Conservation (phyloP, 768 basidiomycete genomes). For the Tulasnella sp. region DNA sequence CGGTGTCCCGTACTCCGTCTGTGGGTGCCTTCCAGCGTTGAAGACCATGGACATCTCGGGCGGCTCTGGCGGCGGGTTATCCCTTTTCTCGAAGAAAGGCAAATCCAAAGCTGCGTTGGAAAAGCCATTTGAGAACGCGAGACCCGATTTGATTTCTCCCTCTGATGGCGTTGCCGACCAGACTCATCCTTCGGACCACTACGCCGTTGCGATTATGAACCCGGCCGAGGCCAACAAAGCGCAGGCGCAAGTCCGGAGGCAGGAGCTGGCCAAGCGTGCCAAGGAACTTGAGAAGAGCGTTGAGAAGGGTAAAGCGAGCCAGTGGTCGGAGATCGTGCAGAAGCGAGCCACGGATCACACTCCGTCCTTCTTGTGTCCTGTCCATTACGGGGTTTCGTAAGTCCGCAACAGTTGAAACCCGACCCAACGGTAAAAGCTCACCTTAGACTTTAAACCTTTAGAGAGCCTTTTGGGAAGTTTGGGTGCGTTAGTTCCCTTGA, state of each 20-base stretch:
- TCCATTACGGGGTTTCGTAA: too few relatives aligned
- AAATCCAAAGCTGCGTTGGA: background rate
- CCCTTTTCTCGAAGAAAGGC: conserved; percentile 9
- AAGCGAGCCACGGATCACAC: background rate
- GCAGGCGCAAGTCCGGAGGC: background rate
- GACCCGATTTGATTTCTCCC: conserved; percentile 27
- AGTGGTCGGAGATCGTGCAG: background rate
- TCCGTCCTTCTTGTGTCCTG: too few relatives aligned
- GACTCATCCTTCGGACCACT: conserved; percentile 30
- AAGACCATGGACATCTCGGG: background rate
- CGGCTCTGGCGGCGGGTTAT: background rate
- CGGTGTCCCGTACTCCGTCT: conserved; percentile 51
- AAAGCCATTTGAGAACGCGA: conserved; percentile 19
- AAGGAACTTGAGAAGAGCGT: conserved; percentile 7
- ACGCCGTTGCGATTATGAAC: conserved; percentile 25
- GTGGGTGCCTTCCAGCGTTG: conserved; percentile 50
- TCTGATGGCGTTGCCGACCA: conserved; percentile 25
- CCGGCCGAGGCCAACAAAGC: background rate
- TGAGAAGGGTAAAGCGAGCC: background rate
- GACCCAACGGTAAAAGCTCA: too few relatives aligned
- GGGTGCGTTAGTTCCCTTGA: too few relatives aligned
- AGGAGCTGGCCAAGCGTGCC: background rate
- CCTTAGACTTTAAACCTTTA: too few relatives aligned
- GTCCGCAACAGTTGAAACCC: too few relatives aligned
- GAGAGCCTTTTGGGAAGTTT: too few relatives aligned